Evolutionary conservation across 208 protist genomes (phyloP).

Genomic region (Endotrypanum monterogeii): DNA sequence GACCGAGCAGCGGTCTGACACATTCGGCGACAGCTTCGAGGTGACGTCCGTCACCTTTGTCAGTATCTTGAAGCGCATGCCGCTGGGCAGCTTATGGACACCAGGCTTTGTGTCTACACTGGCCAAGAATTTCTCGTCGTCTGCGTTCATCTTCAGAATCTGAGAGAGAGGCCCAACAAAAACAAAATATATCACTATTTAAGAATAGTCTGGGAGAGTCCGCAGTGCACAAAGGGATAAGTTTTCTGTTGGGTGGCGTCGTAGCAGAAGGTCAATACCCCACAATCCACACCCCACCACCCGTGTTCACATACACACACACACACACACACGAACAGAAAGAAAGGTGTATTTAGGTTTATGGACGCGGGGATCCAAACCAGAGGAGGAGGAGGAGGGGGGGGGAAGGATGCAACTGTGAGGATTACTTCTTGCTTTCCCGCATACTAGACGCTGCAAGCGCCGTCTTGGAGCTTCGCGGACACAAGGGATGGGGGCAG

Average conservation of each 20-base stretch:
- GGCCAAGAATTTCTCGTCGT: slow-evolving; percentile 48
- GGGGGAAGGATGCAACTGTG: neutral
- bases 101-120: slow-evolving; percentile 35
- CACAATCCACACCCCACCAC: too few relatives aligned
- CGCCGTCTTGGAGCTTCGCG: neutral
- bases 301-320: too few relatives aligned
- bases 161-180: slow-evolving; percentile 17
- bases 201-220: too few relatives aligned
- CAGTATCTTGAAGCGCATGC: slow-evolving; percentile 77
- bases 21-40: slow-evolving; percentile 39
- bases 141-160: slow-evolving; percentile 17
- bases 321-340: too few relatives aligned
- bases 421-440: neutral
- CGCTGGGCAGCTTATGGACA: slow-evolving; percentile 75
- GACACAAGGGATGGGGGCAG: too few relatives aligned
- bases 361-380: too few relatives aligned
- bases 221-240: too few relatives aligned
- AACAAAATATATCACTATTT: too few relatives aligned
- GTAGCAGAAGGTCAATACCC: too few relatives aligned
- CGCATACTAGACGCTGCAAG: neutral
- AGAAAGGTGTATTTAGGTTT: too few relatives aligned
- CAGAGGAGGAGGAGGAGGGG: neutral
- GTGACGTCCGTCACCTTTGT: slow-evolving; percentile 36
- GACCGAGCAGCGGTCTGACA: slow-evolving; percentile 62
- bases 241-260: too few relatives aligned